Percentiles rank a stretch among this genome's conserved stretches.
phyloP scores from a whole-genome alignment of 2,329 filamentous ascomycete genomes.

The Botrytis squamosa region DNA sequence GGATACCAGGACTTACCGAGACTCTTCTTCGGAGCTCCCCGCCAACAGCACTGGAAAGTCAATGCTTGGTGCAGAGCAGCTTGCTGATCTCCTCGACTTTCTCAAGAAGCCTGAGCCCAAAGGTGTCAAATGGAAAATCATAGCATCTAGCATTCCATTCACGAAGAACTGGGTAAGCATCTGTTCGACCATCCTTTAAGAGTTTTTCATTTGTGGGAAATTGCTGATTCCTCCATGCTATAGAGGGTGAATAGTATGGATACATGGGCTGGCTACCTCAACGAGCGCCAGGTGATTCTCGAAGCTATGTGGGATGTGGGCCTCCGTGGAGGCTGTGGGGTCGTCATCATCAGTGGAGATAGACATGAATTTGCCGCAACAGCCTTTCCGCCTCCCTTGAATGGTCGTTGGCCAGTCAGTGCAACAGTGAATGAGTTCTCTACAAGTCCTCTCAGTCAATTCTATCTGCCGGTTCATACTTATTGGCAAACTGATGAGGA shows the following conservation, averaged over 20 bases:
- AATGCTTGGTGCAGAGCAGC: constrained; percentile 80
- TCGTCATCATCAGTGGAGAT: constrained; percentile 85
- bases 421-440: constrained; percentile 86
- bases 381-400: constrained; percentile 62
- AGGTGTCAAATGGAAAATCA: constrained; percentile 89
- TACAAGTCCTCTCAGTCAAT: constrained; percentile 87
- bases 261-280: constrained; percentile 90
- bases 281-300: constrained; percentile 74
- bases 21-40: constrained; percentile 58
- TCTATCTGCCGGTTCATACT: constrained; percentile 81
- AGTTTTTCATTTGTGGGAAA: not conserved
- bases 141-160: constrained; percentile 88
- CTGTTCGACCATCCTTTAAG: not conserved
- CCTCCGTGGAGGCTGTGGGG: constrained; percentile 65
- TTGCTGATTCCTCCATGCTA: not conserved
- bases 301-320: constrained; percentile 91
- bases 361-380: constrained; percentile 97
- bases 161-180: constrained; percentile 83
- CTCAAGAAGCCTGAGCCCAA: constrained; percentile 68
- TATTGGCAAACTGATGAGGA: constrained; percentile 79
- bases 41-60: constrained; percentile 68
- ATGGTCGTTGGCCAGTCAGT: constrained; percentile 60
- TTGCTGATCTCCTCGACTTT: constrained; percentile 76
- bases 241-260: constrained; percentile 74
- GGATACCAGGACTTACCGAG: constrained; percentile 86